These are phyloP conservation scores for Fistulifera solaris DNA, from an alignment of 108 stramenopile species.

Conservation along the genomic window DNA sequence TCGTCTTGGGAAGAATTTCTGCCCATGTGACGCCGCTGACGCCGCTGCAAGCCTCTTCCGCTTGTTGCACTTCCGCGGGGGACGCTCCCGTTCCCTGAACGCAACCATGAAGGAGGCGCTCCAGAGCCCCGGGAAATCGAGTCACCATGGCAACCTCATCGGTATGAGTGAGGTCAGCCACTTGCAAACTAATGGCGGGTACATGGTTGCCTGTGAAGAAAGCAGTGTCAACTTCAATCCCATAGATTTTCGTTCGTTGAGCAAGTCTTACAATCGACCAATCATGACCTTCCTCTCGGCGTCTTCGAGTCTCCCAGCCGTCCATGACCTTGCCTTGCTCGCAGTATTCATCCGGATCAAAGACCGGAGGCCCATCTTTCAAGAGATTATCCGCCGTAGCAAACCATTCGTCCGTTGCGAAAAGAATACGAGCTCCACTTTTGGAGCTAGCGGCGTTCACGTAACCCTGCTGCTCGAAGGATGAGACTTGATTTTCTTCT, in stretches of 20 bases:
- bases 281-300: conserved; percentile 78
- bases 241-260: conserved; percentile 16
- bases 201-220: conserved; percentile 90
- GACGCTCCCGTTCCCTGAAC: conserved; percentile 56
- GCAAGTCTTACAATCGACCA: conserved; percentile 81
- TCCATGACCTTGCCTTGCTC: conserved; percentile 90
- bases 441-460: conserved; percentile 12
- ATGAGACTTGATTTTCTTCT: conserved; percentile 1
- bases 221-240: conserved; percentile 80
- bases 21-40: conserved; percentile 42
- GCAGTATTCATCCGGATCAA: conserved; percentile 74
- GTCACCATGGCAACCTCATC: conserved; percentile 23
- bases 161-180: conserved; percentile 15
- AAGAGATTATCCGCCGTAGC: conserved; percentile 75
- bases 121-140: conserved; percentile 42
- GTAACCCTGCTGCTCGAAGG: conserved; percentile 1
- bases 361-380: conserved; percentile 45
- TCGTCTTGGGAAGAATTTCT: conserved; percentile 44
- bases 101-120: conserved; percentile 44
- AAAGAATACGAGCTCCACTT: conserved; percentile 36
- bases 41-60: conserved; percentile 27
- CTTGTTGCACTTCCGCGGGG: conserved; percentile 35
- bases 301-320: conserved; percentile 87
- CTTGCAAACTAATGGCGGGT: conserved; percentile 68
- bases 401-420: conserved; percentile 93